Evolutionary conservation across 305 asterid genomes (phyloP), one percentile per base, ranked within the genome.

Genomic region (Striga hermonthica): DNA sequence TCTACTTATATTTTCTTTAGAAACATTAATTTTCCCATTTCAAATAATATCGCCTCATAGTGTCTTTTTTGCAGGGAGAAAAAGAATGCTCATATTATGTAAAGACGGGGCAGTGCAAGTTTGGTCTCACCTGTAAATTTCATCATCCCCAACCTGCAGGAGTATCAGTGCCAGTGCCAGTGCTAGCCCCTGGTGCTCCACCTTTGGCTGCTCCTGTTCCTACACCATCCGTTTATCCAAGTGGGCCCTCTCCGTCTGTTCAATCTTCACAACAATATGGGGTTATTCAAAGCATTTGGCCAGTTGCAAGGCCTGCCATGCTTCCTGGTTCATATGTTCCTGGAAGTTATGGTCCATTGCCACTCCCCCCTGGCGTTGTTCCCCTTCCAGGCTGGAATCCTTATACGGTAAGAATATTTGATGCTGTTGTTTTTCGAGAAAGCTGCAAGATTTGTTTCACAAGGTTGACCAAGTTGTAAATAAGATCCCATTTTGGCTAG

Each of bases 181-280:
- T n/a, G n/a, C n/a, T n/a, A n/a, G n/a, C 67, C 65, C 38, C 82
- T 81, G 48, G 75, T 71, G 52, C 79, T 82, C 12, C 12, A 44
- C 6, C 49, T 9, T 1, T 44, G 49, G 49, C 84, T 64, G 81
- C 77, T 58, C 83, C 87, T 78, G 60, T 71, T 56, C 81, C 79
- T 4, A 61, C 82, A 45, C 79, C 83, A 53, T 59, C 79, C 62
- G 71, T 79, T 62, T 94, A 88, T 79, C 93, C 91, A 43, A 15
- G 85, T 12, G 66, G 78, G 64, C 82, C 74, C 10, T 66, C 87
- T 70, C 79, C 81, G 63, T 66, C 81, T 58, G 56, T 82, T 60
- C 97, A 90, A 73, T 73, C 96, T 64, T 86, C 99, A 74, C 97
- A 88, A 75, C 96, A 86, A 9, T 90, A 86, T 59, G 96, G 97